Evolutionary conservation across 345 rosid genomes (phyloP).

Genomic region (Atalantia buxifolia): DNA sequence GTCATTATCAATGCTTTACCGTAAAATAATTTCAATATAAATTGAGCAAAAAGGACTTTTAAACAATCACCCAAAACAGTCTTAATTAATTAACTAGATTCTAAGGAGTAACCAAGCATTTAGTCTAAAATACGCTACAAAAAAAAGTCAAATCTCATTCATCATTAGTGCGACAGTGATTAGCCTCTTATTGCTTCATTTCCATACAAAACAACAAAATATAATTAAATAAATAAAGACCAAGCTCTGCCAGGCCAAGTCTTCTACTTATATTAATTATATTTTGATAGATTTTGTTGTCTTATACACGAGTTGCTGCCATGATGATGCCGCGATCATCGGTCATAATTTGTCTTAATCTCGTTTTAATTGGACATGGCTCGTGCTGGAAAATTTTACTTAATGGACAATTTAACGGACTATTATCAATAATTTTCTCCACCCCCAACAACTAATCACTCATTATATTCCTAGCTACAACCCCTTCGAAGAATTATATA

Average conservation of each 20-base stretch:
- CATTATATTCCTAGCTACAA: neutral
- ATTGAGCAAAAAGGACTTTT: fast-evolving
- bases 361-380: neutral
- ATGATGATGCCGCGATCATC: constrained; percentile 13
- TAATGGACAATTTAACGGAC: neutral
- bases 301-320: constrained; percentile 2
- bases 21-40: too few species aligned
- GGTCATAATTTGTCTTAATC: neutral
- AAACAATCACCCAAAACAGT: too few species aligned
- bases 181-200: neutral
- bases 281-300: neutral
- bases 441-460: neutral
- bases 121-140: too few species aligned
- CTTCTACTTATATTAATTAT: neutral
- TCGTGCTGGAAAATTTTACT: neutral
- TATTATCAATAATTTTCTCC: neutral
- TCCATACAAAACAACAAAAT: too few species aligned
- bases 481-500: too few species aligned
- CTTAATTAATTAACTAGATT: too few species aligned
- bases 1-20: fast-evolving
- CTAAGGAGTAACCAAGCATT: too few species aligned
- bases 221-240: neutral
- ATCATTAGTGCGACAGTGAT: neutral
- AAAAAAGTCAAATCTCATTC: neutral
- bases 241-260: neutral